phyloP scores from a whole-genome alignment of 352 stramenopile species.

The Thalassiosira oceanica region DNA sequence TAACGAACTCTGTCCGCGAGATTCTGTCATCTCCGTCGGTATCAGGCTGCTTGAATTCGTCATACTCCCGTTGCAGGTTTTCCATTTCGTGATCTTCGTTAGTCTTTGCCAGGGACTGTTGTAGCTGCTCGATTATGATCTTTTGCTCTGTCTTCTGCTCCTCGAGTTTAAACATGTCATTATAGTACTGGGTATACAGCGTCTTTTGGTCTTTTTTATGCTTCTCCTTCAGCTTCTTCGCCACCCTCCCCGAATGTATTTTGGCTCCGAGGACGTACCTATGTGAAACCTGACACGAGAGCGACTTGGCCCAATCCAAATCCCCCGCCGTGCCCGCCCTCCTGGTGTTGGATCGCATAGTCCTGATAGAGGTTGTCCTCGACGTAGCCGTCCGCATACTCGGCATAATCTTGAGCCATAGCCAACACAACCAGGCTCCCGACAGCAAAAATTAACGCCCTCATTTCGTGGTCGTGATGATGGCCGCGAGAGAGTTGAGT shows the following conservation, averaged over 20 bases:
- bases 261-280: conserved; percentile 48
- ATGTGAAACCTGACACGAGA: conserved; percentile 20
- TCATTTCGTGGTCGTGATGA: too few species aligned
- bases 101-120: conserved; percentile 47
- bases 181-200: conserved; percentile 82
- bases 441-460: conserved; percentile 17
- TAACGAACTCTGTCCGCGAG: conserved; percentile 50
- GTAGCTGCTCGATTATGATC: conserved; percentile 53
- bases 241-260: conserved; percentile 39
- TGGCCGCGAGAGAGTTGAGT: too few species aligned
- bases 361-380: conserved; percentile 76
- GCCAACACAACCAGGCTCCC: conserved; percentile 10
- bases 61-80: conserved; percentile 77
- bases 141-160: conserved; percentile 71
- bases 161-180: conserved; percentile 81
- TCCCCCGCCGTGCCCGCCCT: background rate
- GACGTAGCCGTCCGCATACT: conserved; percentile 39
- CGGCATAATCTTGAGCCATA: conserved; percentile 54
- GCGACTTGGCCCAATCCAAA: conserved; percentile 19
- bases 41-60: conserved; percentile 80
- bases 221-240: conserved; percentile 61
- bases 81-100: conserved; percentile 73
- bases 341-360: conserved; percentile 69
- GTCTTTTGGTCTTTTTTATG: conserved; percentile 60
- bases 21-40: conserved; percentile 54